Evolutionary conservation across 257 asterid genomes (phyloP), one percentile per base, ranked within the genome.

Genomic region (Nicotiana tomentosiformis): DNA sequence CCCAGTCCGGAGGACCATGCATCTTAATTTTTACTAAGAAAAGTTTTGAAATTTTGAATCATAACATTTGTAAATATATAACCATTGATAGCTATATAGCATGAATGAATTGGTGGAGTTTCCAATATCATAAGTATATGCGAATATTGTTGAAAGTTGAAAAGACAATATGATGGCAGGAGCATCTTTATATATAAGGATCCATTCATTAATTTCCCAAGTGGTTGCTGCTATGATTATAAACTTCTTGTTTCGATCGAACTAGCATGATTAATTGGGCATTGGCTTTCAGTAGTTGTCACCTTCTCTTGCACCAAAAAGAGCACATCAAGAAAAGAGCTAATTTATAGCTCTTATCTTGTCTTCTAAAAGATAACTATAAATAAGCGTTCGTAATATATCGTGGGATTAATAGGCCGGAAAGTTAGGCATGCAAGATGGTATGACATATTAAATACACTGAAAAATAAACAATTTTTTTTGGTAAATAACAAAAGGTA

Each of bases 141-240:
- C 15, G 39, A 57, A 7, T 46, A 49, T 23, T 51, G 1, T 16
- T 1, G 4, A 26, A 51, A 76, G 64, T 8, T 76, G 80, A 16
- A 76, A 43, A 51, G 80, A 76, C 80, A 29, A 51, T 51, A 76
- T 76, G 80, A 51, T 76, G 11, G 1, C 64, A 76, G 1, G 46
- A 51, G 80, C 64, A 76, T 76, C 26, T 51, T 49, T 51, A 8
- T 51, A 15, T 15, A 5, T 72, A 46, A 46, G 61, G 64, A 74
- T 74, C 35, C 35, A 14, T 30, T 74, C 2, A 49, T 49, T 74
- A 23, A 74, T 23, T 23, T 74, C 23, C 29, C 1, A 49, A 74
- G 79, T 49, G 80, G 43, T 49, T 49, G 80, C 62, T 49, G 80
- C 62, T 74, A 74, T 74, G 39, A 74, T 74, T 74, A 26, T 51